Percentiles rank a stretch among this genome's conserved stretches.
phyloP scores from a whole-genome alignment of 1,284 basidiomycete species.

The Cutaneotrichosporon spelunceum region DNA sequence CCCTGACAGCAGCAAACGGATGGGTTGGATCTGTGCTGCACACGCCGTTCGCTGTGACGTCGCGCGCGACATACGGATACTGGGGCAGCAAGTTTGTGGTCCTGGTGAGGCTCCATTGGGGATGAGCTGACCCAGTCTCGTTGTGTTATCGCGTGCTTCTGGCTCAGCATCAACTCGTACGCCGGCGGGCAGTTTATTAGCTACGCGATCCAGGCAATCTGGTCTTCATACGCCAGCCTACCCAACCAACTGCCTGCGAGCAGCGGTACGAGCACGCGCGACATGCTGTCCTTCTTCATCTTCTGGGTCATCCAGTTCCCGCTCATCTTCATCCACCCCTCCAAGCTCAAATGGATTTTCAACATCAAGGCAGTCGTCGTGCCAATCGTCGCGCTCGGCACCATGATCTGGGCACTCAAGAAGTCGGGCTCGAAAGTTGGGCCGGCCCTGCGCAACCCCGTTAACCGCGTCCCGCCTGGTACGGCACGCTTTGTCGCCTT shows the following conservation, averaged over 20 bases:
- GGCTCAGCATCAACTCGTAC: conserved; percentile 64
- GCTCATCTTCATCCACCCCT: conserved; percentile 70
- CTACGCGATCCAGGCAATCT: conserved; percentile 71
- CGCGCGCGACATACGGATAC: conserved; percentile 73
- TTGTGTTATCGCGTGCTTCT: conserved; percentile 67
- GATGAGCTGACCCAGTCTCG: conserved; percentile 53
- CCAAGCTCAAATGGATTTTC: conserved; percentile 70
- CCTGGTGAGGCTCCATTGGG: conserved; percentile 17
- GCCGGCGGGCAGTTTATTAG: conserved; percentile 35
- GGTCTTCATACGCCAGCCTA: conserved; percentile 64
- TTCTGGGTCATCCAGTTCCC: conserved; percentile 64
- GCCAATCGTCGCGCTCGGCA: conserved; percentile 64
- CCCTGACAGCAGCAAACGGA: conserved; percentile 55
- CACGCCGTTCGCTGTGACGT: conserved; percentile 67
- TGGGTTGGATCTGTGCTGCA: conserved; percentile 68
- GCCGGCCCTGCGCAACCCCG: conserved; percentile 4
- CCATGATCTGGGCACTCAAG: conserved; percentile 61
- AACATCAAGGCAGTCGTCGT: conserved; percentile 63
- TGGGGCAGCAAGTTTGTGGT: conserved; percentile 57
- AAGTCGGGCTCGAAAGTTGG: conserved; percentile 32
- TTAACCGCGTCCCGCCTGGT: conserved; percentile 31
- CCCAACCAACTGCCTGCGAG: conserved; percentile 62
- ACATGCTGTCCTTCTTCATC: conserved; percentile 65
- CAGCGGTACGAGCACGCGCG: conserved; percentile 64
- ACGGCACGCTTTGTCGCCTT: conserved; percentile 38